phyloP scores from a whole-genome alignment of 2,329 filamentous ascomycete genomes.

The Colletotrichum agaves region DNA sequence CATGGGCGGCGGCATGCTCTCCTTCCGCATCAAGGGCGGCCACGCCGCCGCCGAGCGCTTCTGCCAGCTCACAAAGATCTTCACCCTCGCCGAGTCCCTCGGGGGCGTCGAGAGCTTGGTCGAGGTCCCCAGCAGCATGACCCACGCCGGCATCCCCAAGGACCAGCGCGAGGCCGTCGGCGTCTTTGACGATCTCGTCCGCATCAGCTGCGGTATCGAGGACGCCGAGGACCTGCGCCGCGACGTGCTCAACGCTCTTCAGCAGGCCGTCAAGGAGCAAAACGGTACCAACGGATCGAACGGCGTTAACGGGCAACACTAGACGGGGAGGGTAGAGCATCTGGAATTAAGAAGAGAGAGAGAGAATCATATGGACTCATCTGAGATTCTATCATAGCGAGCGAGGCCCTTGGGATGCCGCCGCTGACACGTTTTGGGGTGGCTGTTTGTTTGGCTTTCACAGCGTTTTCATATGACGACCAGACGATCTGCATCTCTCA shows the following conservation, averaged over 20 bases:
- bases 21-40: constrained; percentile 92
- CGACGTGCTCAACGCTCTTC: constrained; percentile 85
- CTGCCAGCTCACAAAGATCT: constrained; percentile 89
- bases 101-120: constrained; percentile 93
- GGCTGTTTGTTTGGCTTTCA: constrained; percentile 3
- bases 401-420: constrained; percentile 11
- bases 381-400: constrained; percentile 4
- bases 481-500: background rate
- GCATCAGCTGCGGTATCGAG: constrained; percentile 94
- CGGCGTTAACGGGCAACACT: constrained; percentile 43
- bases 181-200: constrained; percentile 93
- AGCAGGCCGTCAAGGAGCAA: constrained; percentile 70
- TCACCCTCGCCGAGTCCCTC: constrained; percentile 91
- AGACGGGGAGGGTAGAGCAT: background rate
- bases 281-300: constrained; percentile 40
- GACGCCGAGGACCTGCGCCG: constrained; percentile 84
- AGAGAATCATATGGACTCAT: background rate
- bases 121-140: constrained; percentile 96
- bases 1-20: constrained; percentile 96
- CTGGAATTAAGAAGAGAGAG: too few relatives aligned
- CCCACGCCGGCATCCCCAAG: constrained; percentile 92
- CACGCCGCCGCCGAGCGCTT: constrained; percentile 88
- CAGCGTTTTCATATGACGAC: background rate
- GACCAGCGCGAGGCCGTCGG: constrained; percentile 92
- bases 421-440: background rate